Percentiles rank a stretch among this genome's conserved stretches.
Conservation (phyloP, 495 filamentous ascomycete species). For the Lepidopterella palustris region DNA sequence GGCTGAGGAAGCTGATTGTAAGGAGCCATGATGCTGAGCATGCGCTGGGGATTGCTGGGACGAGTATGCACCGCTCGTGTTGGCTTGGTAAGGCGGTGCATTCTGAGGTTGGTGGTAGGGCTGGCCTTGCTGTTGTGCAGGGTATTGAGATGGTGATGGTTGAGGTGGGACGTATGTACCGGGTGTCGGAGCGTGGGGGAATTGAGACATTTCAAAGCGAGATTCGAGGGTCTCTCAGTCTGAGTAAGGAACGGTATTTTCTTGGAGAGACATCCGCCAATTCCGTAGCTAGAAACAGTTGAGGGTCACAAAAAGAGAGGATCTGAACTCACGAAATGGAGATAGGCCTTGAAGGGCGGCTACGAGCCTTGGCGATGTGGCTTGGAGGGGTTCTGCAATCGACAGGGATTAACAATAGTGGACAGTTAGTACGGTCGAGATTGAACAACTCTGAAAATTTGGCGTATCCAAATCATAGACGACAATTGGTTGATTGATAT, state of each 20-base stretch:
- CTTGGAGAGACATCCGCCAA: no score
- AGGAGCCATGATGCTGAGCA: neutral
- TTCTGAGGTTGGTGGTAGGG: neutral
- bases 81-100: neutral
- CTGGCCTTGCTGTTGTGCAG: conserved; percentile 9
- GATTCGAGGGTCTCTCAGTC: neutral
- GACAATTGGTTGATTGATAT: no score
- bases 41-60: neutral
- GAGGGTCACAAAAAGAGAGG: no score
- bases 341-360: no score
- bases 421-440: no score
- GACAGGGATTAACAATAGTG: no score
- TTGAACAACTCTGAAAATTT: no score
- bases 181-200: conserved; percentile 7
- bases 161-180: neutral
- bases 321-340: no score
- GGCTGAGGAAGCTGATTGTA: neutral
- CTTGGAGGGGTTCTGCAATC: no score
- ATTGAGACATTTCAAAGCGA: conserved; percentile 23
- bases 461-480: no score
- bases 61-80: neutral
- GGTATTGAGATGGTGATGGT: conserved; percentile 5
- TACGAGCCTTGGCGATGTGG: no score
- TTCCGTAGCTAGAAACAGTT: neutral
- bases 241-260: conserved; percentile 3